Evolutionary conservation across 2,329 filamentous ascomycete genomes (phyloP).

Genomic region (Stagonosporopsis vannaccii): DNA sequence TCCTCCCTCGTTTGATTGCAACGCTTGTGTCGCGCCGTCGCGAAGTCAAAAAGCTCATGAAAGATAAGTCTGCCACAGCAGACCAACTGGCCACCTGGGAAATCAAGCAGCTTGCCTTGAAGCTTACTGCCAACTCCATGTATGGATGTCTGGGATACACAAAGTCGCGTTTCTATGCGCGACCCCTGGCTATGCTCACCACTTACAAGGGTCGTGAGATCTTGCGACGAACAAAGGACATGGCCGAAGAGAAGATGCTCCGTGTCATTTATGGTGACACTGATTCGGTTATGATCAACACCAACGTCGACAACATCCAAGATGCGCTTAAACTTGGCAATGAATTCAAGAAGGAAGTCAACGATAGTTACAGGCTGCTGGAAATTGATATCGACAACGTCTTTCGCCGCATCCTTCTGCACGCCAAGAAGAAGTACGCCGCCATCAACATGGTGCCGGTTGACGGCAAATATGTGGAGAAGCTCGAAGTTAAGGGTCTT

Average conservation of each 20-base stretch:
- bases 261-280: constrained; percentile 99
- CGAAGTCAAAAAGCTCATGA: constrained; percentile 97
- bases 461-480: constrained; percentile 88
- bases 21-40: constrained; percentile 88
- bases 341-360: constrained; percentile 94
- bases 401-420: constrained; percentile 89
- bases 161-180: constrained; percentile 95
- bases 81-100: constrained; percentile 96
- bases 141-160: constrained; percentile 98
- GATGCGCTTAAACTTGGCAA: constrained; percentile 91
- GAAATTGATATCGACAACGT: constrained; percentile 99
- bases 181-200: constrained; percentile 92
- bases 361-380: constrained; percentile 87
- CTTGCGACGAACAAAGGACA: constrained; percentile 90
- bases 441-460: constrained; percentile 92
- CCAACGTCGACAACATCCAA: constrained; percentile 90
- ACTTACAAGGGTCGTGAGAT: constrained; percentile 98
- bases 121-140: constrained; percentile 99
- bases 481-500: constrained; percentile 96
- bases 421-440: constrained; percentile 99
- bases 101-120: constrained; percentile 95
- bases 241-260: constrained; percentile 88
- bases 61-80: constrained; percentile 82
- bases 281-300: constrained; percentile 99
- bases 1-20: constrained; percentile 88